phyloP scores from a whole-genome alignment of 805 yeast genomes.

The Yamadazyma olivae region DNA sequence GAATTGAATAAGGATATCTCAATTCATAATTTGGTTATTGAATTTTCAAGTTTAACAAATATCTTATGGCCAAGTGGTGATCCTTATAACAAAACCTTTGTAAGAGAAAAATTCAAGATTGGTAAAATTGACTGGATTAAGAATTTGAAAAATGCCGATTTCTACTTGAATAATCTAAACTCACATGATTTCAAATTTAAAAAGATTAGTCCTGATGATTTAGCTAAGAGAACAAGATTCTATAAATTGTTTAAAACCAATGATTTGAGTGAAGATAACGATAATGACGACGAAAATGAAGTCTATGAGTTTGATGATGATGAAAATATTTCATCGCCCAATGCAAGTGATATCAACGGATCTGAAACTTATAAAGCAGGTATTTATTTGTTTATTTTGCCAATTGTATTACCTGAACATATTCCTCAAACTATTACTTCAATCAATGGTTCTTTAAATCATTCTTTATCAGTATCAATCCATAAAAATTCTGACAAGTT shows the following conservation, averaged over 20 bases:
- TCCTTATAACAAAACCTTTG: slow-evolving; percentile 41
- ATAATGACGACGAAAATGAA: slow-evolving; percentile 3
- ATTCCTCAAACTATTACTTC: slow-evolving; percentile 61
- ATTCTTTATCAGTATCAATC: slow-evolving; percentile 38
- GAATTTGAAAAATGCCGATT: slow-evolving; percentile 40
- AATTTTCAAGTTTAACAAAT: slow-evolving; percentile 41
- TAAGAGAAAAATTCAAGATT: slow-evolving; percentile 46
- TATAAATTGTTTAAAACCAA: slow-evolving; percentile 20
- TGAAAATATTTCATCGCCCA: background rate
- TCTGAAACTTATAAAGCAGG: slow-evolving; percentile 55
- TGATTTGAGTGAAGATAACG: slow-evolving; percentile 11
- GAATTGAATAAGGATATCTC: slow-evolving; percentile 40
- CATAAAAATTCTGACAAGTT: slow-evolving; percentile 34
- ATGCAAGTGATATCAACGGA: background rate
- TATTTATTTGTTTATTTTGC: slow-evolving; percentile 64
- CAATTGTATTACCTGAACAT: slow-evolving; percentile 56
- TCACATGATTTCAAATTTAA: slow-evolving; percentile 41
- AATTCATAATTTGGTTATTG: slow-evolving; percentile 36
- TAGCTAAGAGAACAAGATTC: slow-evolving; percentile 38
- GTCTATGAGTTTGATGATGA: slow-evolving; percentile 4
- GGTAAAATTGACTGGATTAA: slow-evolving; percentile 50
- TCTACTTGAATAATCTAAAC: slow-evolving; percentile 37
- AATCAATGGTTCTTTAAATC: slow-evolving; percentile 47
- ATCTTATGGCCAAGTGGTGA: slow-evolving; percentile 56
- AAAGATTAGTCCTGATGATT: slow-evolving; percentile 41